Percentiles rank a stretch among this genome's conserved stretches.
Conservation (phyloP, 1,139 yeast species). For the Nadsonia starkeyi-henricii region DNA sequence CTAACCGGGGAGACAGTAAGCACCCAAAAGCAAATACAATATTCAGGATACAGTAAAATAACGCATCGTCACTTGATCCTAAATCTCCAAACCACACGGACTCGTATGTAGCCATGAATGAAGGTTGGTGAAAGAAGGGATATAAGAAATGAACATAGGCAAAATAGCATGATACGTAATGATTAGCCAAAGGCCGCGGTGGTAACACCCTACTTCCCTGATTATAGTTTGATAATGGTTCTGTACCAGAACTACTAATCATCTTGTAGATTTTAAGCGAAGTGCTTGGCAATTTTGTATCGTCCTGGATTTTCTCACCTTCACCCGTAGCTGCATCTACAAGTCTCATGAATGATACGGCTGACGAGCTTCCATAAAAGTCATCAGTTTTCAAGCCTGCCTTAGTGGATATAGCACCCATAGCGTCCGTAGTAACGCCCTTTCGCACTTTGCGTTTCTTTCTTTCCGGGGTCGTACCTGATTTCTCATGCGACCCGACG, state of each 20-base stretch:
- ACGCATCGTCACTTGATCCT: conserved; percentile 4
- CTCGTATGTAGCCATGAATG: conserved; percentile 10
- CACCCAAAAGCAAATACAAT: conserved; percentile 15
- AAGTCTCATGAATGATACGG: conserved; percentile 11
- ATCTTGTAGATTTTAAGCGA: not conserved
- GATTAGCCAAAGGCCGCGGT: conserved; percentile 11
- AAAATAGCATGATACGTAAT: conserved; percentile 10
- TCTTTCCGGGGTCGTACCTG: not conserved
- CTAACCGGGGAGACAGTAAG: conserved; percentile 9
- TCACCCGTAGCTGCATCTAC: conserved; percentile 9
- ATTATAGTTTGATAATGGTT: not conserved
- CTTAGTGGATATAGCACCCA: conserved; percentile 9
- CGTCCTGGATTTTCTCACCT: not conserved
- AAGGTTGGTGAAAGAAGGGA: conserved; percentile 12
- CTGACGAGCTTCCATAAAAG: conserved; percentile 12
- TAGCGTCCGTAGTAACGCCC: conserved; percentile 8
- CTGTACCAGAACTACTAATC: not conserved
- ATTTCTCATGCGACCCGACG: no score
- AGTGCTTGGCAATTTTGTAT: not conserved
- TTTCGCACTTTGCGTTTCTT: no score
- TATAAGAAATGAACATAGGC: conserved; percentile 10
- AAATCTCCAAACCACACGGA: conserved; percentile 8
- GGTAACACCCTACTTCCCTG: conserved; percentile 10
- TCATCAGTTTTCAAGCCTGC: conserved; percentile 4
- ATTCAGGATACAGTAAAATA: conserved; percentile 13